Evolutionary conservation across 441 rosid genomes (phyloP).

Genomic region (Mallotus japonicus): DNA sequence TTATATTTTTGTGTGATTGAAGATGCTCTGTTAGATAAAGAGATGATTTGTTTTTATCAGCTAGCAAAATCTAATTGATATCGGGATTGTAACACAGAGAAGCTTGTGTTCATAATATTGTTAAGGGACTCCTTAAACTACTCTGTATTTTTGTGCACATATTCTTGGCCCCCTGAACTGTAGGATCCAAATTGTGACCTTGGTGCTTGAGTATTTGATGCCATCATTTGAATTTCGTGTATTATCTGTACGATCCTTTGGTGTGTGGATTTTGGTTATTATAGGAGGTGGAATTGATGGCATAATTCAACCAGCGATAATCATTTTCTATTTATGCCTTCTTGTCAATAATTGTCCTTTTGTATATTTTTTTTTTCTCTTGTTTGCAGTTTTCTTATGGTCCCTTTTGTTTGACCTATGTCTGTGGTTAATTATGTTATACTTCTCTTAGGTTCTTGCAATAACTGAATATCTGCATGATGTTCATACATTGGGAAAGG

Average conservation of each 20-base stretch:
- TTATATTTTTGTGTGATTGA: too few species aligned
- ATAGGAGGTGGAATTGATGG: background rate
- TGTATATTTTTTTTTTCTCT: background rate
- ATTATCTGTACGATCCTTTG: background rate
- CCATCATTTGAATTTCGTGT: background rate
- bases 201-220: background rate
- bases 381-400: conserved; percentile 7
- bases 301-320: background rate
- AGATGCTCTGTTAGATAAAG: too few species aligned
- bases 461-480: conserved; percentile 91
- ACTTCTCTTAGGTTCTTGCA: conserved; percentile 71
- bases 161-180: background rate
- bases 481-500: conserved; percentile 86
- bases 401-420: background rate
- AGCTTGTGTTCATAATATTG: too few species aligned
- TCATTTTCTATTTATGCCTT: background rate
- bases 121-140: too few species aligned
- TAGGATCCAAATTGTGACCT: background rate
- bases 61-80: too few species aligned
- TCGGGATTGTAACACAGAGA: too few species aligned
- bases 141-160: background rate
- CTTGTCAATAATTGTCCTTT: background rate
- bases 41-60: too few species aligned
- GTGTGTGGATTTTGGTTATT: background rate
- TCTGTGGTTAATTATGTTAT: conserved; percentile 26